phyloP scores from a whole-genome alignment of 257 asterid genomes.

The Nicotiana sylvestris region DNA sequence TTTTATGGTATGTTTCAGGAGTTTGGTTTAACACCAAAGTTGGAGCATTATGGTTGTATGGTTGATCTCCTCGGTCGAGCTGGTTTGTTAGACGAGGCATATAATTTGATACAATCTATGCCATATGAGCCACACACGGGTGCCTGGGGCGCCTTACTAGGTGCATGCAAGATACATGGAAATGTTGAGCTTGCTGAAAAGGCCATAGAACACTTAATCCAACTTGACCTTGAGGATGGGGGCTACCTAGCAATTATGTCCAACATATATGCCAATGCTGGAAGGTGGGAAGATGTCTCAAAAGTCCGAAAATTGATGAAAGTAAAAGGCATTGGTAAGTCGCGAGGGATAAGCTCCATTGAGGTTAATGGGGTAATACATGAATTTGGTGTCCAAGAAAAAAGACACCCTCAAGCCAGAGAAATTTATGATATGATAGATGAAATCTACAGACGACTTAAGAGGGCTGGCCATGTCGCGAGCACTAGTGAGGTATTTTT shows the following conservation, averaged over 20 bases:
- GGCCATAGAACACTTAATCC: conserved; percentile 20
- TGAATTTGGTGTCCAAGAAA: conserved; percentile 24
- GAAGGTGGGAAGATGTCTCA: conserved; percentile 19
- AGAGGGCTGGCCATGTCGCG: conserved; percentile 20
- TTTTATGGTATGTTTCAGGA: conserved; percentile 16
- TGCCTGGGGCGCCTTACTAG: conserved; percentile 25
- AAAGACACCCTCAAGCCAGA: conserved; percentile 16
- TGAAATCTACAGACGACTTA: conserved; percentile 17
- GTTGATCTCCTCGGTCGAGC: conserved; percentile 29
- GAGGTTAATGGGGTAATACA: conserved; percentile 23
- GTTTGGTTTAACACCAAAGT: conserved; percentile 18
- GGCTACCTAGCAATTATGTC: conserved; percentile 26
- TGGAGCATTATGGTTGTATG: conserved; percentile 27
- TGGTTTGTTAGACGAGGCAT: conserved; percentile 24
- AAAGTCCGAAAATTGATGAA: conserved; percentile 19
- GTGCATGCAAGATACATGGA: conserved; percentile 24
- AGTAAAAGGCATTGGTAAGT: conserved; percentile 18
- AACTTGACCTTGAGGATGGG: conserved; percentile 21
- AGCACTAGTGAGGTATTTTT: conserved; percentile 21
- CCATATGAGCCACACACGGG: conserved; percentile 20
- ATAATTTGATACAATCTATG: conserved; percentile 20
- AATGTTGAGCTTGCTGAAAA: conserved; percentile 23
- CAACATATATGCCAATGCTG: conserved; percentile 26
- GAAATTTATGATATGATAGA: conserved; percentile 17
- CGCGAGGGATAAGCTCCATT: conserved; percentile 18